Evolutionary conservation across 2,329 filamentous ascomycete species (phyloP), one percentile per base, ranked within the genome.

Genomic region (Clarireedia paspali): DNA sequence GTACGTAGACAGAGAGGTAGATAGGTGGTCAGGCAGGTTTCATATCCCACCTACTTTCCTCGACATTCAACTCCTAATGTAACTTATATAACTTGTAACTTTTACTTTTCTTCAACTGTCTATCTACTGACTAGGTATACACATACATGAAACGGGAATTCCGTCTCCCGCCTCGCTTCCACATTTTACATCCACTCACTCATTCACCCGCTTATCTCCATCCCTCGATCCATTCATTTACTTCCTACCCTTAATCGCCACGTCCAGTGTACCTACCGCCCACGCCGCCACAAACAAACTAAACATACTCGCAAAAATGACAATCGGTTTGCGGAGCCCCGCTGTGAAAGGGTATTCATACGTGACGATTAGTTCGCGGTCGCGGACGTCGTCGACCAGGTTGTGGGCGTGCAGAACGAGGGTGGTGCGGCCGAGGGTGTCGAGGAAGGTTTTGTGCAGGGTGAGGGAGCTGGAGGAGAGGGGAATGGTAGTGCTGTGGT

Each of bases 391-490:
- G 65, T 99, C 94, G 1, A 95, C 89, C 52, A 97, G 76, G 70
- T 96, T 97, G 64, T 84, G 79, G 6, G 90, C 89, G 59, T 86
- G 88, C 66, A 99, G 78, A 50, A 81, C 85, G 59, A 99, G 78
- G 0, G 85, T 81, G 0, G 92, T 95, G 61, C 94, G 88, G 59
- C 94, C 94, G 34, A 92, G 67, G 0, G 94, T 97, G 72, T 99
- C 94, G 74, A 99, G 87, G 73, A 91, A 99, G 0, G 91, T 96
- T 72, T 85, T 86, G 74, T 94, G 83, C n/a, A 86, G 73, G 61
- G 79, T 81, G 17, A 83, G 70, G 1, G 71, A 70, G 26, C 82
- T 80, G 49, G 79, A 77, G 49, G 83, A 76, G 55, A 94, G 70
- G 1, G 91, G 91, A 34, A 96, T 77, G 4, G 82, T 80, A 53